Evolutionary conservation across 2,329 filamentous ascomycete species (phyloP), one percentile per base, ranked within the genome.

Genomic region (Chalara sp.): DNA sequence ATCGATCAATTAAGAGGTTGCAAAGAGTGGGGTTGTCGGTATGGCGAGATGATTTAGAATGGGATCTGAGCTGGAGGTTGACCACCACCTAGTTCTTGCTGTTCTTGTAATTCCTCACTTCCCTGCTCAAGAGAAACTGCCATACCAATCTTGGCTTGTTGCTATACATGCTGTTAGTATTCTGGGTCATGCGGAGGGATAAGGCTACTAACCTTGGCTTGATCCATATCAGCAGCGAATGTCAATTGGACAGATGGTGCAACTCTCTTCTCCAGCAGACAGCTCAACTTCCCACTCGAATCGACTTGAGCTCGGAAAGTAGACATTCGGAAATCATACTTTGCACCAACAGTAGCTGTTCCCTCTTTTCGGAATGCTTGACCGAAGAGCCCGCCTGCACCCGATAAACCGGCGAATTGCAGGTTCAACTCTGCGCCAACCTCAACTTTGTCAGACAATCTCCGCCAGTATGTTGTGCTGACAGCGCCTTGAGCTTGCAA

Each of bases 321-420:
- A 50, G 89, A 93, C 74, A 90, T 88, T 66, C 89, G 83, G 82
- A 99, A 99, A 70, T 96, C 92, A 73, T 99, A 99, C 74, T 99
- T 99, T 68, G 90, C 89, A 64, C 92, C 93, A 63, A 97, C 80
- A 49, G 91, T 89, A 49, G 95, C 91, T 55, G 89, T 80, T 50
- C 93, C 93, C 70, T 99, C 91, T 71, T 90, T 92, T 69, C 84
- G 81, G 49, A 84, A 68, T 44, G 83, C 83, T 53, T 78, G 82
- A 63, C 89, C 89, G 83, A 93, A 90, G 71, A 88, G 73, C 43
- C 74, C 71, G 50, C 80, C 76, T 48, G 75, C 72, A 50, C 80
- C 76, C 31, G 80, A 76, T 32, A 83, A 76, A 32, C 82, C 78
- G 31, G 79, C 83, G 60, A 96, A 86, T 58, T 91, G 86, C 53